Evolutionary conservation across 1,139 yeast genomes (phyloP).

Genomic region (Nakaseomyces uthaithaninus): DNA sequence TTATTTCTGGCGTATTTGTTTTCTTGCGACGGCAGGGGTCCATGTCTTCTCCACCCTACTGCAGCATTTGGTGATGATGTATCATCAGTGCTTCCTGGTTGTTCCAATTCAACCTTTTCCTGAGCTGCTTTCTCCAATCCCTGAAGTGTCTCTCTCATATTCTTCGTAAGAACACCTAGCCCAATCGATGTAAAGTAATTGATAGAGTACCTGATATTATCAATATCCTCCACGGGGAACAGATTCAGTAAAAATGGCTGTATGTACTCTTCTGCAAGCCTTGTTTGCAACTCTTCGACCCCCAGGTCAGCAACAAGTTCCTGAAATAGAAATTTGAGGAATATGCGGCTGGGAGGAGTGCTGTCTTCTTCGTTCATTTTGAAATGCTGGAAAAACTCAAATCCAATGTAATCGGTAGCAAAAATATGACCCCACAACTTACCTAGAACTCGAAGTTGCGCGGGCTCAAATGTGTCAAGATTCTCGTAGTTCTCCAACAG

Average conservation of each 20-base stretch:
- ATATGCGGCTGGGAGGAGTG: conserved; percentile 72
- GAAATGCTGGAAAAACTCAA: conserved; percentile 48
- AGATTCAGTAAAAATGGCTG: conserved; percentile 43
- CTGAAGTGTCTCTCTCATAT: conserved; percentile 45
- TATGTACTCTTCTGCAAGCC: conserved; percentile 45
- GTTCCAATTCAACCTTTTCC: conserved; percentile 9
- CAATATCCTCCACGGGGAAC: conserved; percentile 40
- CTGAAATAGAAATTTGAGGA: conserved; percentile 71
- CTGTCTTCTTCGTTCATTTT: conserved; percentile 64
- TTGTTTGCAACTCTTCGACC: conserved; percentile 38
- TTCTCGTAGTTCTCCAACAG: conserved; percentile 52
- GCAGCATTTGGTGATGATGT: not conserved
- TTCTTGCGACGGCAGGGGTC: not conserved
- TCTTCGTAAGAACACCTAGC: conserved; percentile 73
- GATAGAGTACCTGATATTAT: conserved; percentile 69
- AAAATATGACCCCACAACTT: conserved; percentile 81
- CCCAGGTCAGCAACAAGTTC: conserved; percentile 80
- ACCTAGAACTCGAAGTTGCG: conserved; percentile 71
- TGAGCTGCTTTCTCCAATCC: conserved; percentile 8
- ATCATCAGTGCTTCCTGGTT: conserved; percentile 6
- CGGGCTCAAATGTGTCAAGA: conserved; percentile 62
- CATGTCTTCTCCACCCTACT: not conserved
- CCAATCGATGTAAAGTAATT: conserved; percentile 93
- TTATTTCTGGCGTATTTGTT: not conserved
- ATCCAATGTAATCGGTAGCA: conserved; percentile 60